Evolutionary conservation across 306 rosid genomes (phyloP).

Genomic region (Potentilla sterilis): DNA sequence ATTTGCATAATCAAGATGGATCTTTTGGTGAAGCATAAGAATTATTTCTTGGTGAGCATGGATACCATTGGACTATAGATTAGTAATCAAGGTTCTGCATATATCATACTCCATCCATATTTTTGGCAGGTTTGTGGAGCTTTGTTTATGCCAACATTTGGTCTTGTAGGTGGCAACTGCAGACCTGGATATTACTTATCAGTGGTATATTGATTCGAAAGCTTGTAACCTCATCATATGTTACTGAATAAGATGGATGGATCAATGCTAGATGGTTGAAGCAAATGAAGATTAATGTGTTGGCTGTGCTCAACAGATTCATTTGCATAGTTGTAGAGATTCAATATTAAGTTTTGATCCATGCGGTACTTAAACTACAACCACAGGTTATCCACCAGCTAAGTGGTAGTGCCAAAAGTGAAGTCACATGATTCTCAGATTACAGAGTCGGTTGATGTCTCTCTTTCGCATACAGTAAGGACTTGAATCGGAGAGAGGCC

Average conservation of each 20-base stretch:
- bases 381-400: conserved; percentile 14
- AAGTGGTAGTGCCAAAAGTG: conserved; percentile 12
- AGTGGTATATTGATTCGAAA: not conserved
- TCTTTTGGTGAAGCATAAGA: not conserved
- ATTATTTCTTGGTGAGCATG: not conserved
- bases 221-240: not conserved
- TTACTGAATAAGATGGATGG: not conserved
- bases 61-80: not conserved
- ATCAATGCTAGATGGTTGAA: not conserved
- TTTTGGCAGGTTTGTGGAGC: not conserved
- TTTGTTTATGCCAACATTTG: not conserved
- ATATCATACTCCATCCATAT: not conserved
- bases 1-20: not conserved
- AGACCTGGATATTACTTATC: not conserved
- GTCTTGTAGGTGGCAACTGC: not conserved
- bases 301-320: conserved; percentile 4
- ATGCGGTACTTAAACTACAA: not conserved
- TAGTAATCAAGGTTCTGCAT: not conserved
- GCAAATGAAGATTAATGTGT: not conserved
- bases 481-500: conserved; percentile 15
- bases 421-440: conserved; percentile 27
- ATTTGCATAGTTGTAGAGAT: conserved; percentile 3
- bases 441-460: conserved; percentile 18
- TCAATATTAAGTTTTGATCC: not conserved
- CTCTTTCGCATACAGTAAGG: not conserved